Conservation (phyloP, 2,329 filamentous ascomycete species). For the Xylariaceae sp. region DNA sequence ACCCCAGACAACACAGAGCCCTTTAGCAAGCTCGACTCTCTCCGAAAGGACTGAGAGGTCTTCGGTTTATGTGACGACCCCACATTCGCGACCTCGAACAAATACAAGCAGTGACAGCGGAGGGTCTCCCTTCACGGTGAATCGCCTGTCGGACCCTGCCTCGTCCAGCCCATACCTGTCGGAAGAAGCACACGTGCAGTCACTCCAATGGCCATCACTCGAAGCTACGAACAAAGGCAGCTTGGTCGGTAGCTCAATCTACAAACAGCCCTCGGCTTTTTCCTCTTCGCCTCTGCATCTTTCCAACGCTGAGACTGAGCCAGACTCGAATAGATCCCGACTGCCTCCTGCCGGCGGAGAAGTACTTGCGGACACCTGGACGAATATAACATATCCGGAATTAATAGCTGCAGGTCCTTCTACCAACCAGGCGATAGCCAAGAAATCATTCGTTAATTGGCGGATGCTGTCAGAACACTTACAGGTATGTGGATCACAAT, state of each 20-base stretch:
- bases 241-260: slow-evolving; percentile 7
- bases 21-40: neutral
- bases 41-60: neutral
- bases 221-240: slow-evolving; percentile 12
- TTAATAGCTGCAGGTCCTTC: neutral
- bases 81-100: neutral
- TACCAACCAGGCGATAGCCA: neutral
- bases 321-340: neutral
- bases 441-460: slow-evolving; percentile 13
- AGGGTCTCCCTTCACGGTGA: slow-evolving; percentile 4
- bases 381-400: neutral
- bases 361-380: neutral
- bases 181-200: slow-evolving; percentile 26
- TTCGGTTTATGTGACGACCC: neutral
- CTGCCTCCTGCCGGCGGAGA: neutral
- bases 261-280: neutral
- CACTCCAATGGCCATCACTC: slow-evolving; percentile 23
- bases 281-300: slow-evolving; percentile 13
- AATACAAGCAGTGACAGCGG: slow-evolving; percentile 15
- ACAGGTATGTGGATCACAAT: slow-evolving; percentile 7
- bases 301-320: slow-evolving; percentile 6
- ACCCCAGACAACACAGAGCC: neutral
- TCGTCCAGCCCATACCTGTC: slow-evolving; percentile 24
- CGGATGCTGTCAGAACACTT: slow-evolving; percentile 10
- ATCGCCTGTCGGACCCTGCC: slow-evolving; percentile 10